phyloP scores from a whole-genome alignment of 805 yeast genomes.

The Yarrowia sp. region DNA sequence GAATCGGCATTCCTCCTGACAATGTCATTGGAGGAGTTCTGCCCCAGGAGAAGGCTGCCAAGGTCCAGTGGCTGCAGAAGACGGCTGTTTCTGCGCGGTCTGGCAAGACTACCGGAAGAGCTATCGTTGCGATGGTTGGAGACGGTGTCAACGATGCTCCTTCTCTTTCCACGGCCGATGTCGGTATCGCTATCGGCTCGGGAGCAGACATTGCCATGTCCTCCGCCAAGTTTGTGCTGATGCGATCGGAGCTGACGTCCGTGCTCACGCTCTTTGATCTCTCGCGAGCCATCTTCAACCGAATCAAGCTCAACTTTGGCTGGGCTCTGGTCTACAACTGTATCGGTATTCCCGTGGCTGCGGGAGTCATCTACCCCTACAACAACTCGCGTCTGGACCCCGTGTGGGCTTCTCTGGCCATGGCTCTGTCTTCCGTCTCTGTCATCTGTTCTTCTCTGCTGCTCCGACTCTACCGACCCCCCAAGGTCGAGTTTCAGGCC shows the following conservation, averaged over 20 bases:
- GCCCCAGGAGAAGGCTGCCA: conserved; percentile 68
- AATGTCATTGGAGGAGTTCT: conserved; percentile 67
- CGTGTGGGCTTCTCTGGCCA: conserved; percentile 82
- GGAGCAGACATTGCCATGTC: conserved; percentile 76
- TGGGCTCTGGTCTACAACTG: conserved; percentile 86
- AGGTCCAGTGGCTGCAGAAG: conserved; percentile 54
- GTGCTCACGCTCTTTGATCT: conserved; percentile 62
- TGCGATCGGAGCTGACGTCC: conserved; percentile 50
- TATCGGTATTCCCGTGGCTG: conserved; percentile 87
- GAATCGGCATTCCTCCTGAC: conserved; percentile 53
- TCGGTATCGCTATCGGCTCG: conserved; percentile 72
- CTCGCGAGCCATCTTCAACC: conserved; percentile 63
- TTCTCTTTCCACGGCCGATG: conserved; percentile 69
- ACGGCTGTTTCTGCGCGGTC: conserved; percentile 29
- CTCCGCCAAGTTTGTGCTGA: conserved; percentile 68
- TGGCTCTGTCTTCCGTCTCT: conserved; percentile 90
- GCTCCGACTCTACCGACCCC: conserved; percentile 52
- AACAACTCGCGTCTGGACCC: conserved; percentile 74
- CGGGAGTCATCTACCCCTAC: conserved; percentile 84
- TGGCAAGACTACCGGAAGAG: conserved; percentile 32
- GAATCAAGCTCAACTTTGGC: conserved; percentile 76
- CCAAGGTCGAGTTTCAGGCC: background rate
- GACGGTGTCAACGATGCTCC: conserved; percentile 86
- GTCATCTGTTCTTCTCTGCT: conserved; percentile 78
- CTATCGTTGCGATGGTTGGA: conserved; percentile 72